Evolutionary conservation across 768 basidiomycete genomes (phyloP), one percentile per base, ranked within the genome.

Genomic region (Roridomyces roridus): DNA sequence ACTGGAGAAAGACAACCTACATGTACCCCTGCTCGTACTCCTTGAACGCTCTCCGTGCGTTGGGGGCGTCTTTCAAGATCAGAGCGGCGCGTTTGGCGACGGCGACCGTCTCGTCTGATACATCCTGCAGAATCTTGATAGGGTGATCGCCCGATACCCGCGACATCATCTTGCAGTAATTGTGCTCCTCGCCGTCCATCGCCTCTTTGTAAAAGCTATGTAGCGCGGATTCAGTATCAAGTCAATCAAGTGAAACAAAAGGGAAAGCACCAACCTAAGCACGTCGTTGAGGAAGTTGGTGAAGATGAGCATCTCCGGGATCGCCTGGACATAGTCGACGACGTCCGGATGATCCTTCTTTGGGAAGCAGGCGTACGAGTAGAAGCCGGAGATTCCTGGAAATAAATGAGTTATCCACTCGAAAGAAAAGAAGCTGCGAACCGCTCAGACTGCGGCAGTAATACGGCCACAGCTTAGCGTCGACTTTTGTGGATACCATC

Each of bases 221-320:
- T n/a, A 11, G 18, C 36, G 47, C n/a, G n/a, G 29, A 31, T 23
- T 15, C 24, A 23, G 8, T 25, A 43, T 43, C 23, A 39, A 18
- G 24, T 15, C 35, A 3, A n/a, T 4, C 14, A 49, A 37, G 20
- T n/a, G n/a, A 41, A 41, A n/a, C n/a, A n/a, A 1, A 0, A 0
- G 39, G 31, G 29, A 14, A 8, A 36, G 15, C 20, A 44, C 51
- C 14, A 35, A 31, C 51, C 51, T 51, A 17, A 51, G 51, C 23
- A 51, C 51, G 34, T 51, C 51, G 31, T 51, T 51, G 29, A 51
- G 41, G 23, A 51, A 51, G 42, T 51, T 51, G 41, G 51, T 51
- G 42, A 43, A 44, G 42, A 51, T 51, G 23, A 44, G 41, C 4
- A 51, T 51, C 23, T 51, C 51, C 1, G 51, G 51, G 34, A 51